Percentiles rank a stretch among this genome's conserved stretches.
phyloP scores from a whole-genome alignment of 1,284 basidiomycete genomes.

The Limonomyces culmigenus region DNA sequence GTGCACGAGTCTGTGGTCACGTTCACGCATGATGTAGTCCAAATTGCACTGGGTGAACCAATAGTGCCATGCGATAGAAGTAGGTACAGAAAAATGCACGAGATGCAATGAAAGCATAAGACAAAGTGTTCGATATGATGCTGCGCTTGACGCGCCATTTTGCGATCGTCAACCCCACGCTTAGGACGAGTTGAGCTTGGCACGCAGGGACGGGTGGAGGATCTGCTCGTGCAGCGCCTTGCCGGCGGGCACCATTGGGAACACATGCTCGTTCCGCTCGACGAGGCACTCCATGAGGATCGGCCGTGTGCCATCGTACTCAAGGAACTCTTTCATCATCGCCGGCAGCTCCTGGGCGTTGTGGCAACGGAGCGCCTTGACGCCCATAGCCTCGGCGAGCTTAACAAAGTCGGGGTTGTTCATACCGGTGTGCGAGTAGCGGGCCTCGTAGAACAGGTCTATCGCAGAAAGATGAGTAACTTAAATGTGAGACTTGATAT shows the following conservation, averaged over 20 bases:
- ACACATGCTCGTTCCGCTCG: conserved; percentile 82
- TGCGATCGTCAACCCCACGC: no score
- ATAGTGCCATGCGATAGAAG: no score
- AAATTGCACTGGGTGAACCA: no score
- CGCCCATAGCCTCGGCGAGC: conserved; percentile 80
- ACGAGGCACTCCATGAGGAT: conserved; percentile 86
- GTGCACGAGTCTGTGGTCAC: no score
- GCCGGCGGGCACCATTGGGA: conserved; percentile 86
- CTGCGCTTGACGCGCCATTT: no score
- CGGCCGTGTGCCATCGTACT: conserved; percentile 79
- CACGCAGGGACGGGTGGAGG: conserved; percentile 36
- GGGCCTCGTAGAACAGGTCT: conserved; percentile 91
- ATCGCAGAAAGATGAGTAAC: conserved; percentile 2
- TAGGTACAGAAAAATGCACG: no score
- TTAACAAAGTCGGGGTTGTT: conserved; percentile 87
- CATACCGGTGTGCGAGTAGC: conserved; percentile 93
- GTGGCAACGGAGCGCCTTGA: conserved; percentile 75
- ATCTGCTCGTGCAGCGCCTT: conserved; percentile 86
- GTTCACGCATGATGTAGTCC: no score
- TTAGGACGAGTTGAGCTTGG: no score
- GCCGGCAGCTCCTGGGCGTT: conserved; percentile 64
- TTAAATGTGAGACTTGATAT: no score
- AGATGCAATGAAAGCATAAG: no score
- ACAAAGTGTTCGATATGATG: no score
- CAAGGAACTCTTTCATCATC: conserved; percentile 98